Evolutionary conservation across 306 rosid genomes (phyloP).

Genomic region (Abrus precatorius): DNA sequence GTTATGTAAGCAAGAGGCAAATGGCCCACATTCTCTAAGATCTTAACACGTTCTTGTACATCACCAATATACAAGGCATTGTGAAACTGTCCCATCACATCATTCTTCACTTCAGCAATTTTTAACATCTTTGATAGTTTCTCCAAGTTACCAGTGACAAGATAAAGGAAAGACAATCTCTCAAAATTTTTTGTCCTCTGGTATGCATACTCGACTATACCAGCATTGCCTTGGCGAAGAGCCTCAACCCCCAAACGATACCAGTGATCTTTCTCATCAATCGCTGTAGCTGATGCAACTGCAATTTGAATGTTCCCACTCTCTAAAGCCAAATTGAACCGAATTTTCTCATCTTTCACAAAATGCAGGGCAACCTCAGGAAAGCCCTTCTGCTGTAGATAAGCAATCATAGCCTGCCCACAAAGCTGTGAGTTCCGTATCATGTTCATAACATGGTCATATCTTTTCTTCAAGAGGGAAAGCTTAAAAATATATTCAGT

Average conservation of each 20-base stretch:
- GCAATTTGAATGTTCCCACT: constrained; percentile 97
- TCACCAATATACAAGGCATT: constrained; percentile 90
- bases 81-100: constrained; percentile 99
- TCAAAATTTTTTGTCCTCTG: constrained; percentile 95
- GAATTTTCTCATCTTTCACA: constrained; percentile 88
- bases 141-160: constrained; percentile 81
- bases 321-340: constrained; percentile 92
- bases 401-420: constrained; percentile 95
- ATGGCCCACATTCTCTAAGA: constrained; percentile 91
- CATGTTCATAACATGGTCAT: constrained; percentile 95
- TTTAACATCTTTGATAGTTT: constrained; percentile 94
- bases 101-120: constrained; percentile 94
- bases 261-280: constrained; percentile 97
- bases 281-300: constrained; percentile 92
- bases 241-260: constrained; percentile 96
- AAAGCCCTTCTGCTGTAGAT: constrained; percentile 94
- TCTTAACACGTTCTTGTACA: constrained; percentile 82
- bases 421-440: constrained; percentile 94
- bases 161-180: constrained; percentile 93
- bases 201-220: constrained; percentile 92
- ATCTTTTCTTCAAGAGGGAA: constrained; percentile 80
- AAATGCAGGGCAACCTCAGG: constrained; percentile 98
- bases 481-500: constrained; percentile 91
- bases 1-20: constrained; percentile 87
- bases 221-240: constrained; percentile 96